phyloP scores from a whole-genome alignment of 208 protist genomes.

The Strigomonas culicis region DNA sequence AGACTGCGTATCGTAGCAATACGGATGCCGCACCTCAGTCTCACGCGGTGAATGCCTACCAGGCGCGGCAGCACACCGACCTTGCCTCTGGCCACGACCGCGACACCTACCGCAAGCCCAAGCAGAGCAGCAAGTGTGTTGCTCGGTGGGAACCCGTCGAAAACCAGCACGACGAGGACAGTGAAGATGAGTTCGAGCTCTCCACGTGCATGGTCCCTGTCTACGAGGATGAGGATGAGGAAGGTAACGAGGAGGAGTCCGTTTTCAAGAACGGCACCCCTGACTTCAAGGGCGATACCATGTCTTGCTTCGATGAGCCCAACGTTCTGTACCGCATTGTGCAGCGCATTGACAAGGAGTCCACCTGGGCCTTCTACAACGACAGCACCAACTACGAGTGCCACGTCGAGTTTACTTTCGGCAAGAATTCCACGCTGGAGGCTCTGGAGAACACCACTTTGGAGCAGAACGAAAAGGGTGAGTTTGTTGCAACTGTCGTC shows the following conservation, averaged over 20 bases:
- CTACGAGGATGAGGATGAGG: constrained; percentile 13
- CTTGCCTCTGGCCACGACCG: background rate
- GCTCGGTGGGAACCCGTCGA: constrained; percentile 69
- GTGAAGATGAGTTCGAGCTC: constrained; percentile 70
- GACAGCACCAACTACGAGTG: constrained; percentile 59
- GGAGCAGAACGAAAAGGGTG: constrained; percentile 10
- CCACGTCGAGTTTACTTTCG: constrained; percentile 53
- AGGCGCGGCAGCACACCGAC: too few species aligned
- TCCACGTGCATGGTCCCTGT: constrained; percentile 9
- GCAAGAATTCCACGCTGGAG: constrained; percentile 8
- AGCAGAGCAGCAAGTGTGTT: background rate
- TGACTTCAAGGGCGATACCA: constrained; percentile 19
- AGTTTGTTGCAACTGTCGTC: constrained; percentile 16
- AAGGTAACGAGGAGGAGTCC: constrained; percentile 8
- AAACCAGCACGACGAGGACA: constrained; percentile 39
- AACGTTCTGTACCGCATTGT: constrained; percentile 50
- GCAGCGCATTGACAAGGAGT: constrained; percentile 20
- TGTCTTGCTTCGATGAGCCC: constrained; percentile 36
- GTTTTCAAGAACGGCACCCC: constrained; percentile 23
- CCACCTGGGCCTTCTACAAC: constrained; percentile 64
- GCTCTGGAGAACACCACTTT: constrained; percentile 21
- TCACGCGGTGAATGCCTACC: background rate
- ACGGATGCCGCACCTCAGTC: background rate
- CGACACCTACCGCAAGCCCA: constrained; percentile 7
- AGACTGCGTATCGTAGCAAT: too few species aligned